These are phyloP conservation scores for Geranomyces variabilis DNA, from an alignment of 192 early-diverging fungal species.

Conservation along the genomic window DNA sequence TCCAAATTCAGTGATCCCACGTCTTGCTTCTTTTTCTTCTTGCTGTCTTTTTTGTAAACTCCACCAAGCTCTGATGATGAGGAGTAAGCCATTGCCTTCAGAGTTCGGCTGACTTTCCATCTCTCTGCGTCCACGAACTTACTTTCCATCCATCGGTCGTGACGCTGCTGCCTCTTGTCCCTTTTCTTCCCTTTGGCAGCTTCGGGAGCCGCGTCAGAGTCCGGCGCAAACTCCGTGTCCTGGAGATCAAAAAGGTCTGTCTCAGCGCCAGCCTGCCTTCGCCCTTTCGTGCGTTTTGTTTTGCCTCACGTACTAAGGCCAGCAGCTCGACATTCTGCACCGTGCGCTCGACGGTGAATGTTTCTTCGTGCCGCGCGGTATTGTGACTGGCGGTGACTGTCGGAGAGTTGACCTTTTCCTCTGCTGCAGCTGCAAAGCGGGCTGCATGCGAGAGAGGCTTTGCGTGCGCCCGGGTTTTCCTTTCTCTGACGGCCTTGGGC, in stretches of 20 bases:
- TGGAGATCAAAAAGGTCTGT: background rate
- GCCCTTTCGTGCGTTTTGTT: background rate
- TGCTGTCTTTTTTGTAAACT: conserved; percentile 10
- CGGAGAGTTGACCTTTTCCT: background rate
- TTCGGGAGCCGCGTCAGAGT: background rate
- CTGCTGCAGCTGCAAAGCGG: background rate
- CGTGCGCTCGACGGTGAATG: background rate
- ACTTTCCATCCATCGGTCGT: conserved; percentile 39
- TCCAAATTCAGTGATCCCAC: conserved; percentile 6
- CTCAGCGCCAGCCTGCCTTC: background rate
- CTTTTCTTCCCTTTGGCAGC: conserved; percentile 14
- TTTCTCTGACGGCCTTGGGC: conserved; percentile 3
- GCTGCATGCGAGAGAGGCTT: background rate
- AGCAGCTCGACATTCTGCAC: background rate
- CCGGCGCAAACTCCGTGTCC: background rate
- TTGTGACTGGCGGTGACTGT: background rate
- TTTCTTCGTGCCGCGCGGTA: background rate
- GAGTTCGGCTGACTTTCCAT: background rate
- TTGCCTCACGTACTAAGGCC: background rate
- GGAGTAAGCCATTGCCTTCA: background rate
- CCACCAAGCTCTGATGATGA: conserved; percentile 18
- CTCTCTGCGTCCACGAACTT: too few relatives aligned
- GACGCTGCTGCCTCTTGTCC: conserved; percentile 30
- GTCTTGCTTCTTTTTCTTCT: conserved; percentile 14
- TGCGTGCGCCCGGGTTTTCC: background rate